Evolutionary conservation across 345 rosid species (phyloP), one percentile per base, ranked within the genome.

Genomic region (Raphanus sativus): DNA sequence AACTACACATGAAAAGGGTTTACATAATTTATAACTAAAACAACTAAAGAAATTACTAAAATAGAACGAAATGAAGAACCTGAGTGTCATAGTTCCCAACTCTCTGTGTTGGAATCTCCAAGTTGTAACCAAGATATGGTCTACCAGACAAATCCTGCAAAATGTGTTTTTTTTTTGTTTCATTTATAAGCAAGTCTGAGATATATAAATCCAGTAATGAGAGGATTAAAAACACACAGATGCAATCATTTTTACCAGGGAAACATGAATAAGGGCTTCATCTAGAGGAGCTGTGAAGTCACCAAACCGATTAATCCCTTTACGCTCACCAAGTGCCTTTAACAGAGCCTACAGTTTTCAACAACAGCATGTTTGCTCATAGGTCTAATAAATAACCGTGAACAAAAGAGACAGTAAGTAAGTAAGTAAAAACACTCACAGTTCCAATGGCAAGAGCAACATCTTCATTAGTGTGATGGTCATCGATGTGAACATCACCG

Each of bases 391-490:
- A 42, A 42, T n/a, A 42, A 42, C 4, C 16, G 54, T 6, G 54
- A 45, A 45, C 16, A 13, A 45, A 42, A 12, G 52, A 12, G 52
- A 42, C 6, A 11, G 55, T 11, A 40, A 11, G 54, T 11, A n/a
- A n/a, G n/a, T n/a, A 10, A 8, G 40, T 36, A 40, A 10, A 10
- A 10, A n/a, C 2, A 38, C 74, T 50, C 5, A 92, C 98, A 4
- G 98, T 87, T 85, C 99, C 98, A 77, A 92, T 83, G 78, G 98
- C 96, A 76, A 92, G 98, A 6, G 94, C 92, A 78, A 90, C 88
- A 79, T 92, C 99, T 85, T 95, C 97, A 68, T 91, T 95, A 0
- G 92, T 89, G 71, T 95, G 99, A 79, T 92, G 98, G 83, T 95
- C 96, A 29, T 95, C 98, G 6, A 95, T 95, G 83, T 89, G 98